Conservation (phyloP, 192 early-diverging fungal genomes). For the Umbelopsis sp. region DNA sequence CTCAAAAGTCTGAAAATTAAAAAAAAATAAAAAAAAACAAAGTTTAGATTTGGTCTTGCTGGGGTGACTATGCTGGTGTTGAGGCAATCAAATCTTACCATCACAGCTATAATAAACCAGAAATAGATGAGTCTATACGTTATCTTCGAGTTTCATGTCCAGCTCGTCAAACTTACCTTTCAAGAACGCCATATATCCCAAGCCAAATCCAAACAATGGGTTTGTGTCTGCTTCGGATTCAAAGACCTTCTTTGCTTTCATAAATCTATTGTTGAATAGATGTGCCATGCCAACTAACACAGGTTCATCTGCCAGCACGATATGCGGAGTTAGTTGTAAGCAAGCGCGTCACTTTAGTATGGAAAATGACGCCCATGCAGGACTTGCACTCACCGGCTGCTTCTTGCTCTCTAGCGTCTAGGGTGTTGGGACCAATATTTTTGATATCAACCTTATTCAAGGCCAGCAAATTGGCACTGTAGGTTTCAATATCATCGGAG, state of each 20-base stretch:
- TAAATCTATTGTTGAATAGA: slow-evolving; percentile 22
- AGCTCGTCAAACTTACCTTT: slow-evolving; percentile 16
- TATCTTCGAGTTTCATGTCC: neutral
- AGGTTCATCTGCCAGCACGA: slow-evolving; percentile 5
- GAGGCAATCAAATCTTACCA: neutral
- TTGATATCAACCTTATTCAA: slow-evolving; percentile 27
- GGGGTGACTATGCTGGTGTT: no score
- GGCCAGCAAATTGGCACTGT: slow-evolving; percentile 23
- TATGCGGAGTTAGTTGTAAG: neutral
- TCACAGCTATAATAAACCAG: neutral
- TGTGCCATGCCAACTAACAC: slow-evolving; percentile 12
- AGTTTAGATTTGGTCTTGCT: no score
- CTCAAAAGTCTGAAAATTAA: slow-evolving; percentile 14
- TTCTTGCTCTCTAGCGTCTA: slow-evolving; percentile 27
- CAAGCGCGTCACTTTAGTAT: no score
- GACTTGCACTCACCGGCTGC: slow-evolving; percentile 7
- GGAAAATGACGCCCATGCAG: no score
- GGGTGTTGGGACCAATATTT: slow-evolving; percentile 13
- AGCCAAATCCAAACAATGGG: slow-evolving; percentile 10
- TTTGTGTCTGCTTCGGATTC: slow-evolving; percentile 14
- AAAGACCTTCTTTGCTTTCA: slow-evolving; percentile 18
- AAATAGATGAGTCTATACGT: neutral
- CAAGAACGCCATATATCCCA: slow-evolving; percentile 30
- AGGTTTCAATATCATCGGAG: slow-evolving; percentile 23
- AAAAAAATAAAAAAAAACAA: neutral